Evolutionary conservation across 129 eudicot species (phyloP).

Genomic region (Ambrosia artemisiifolia): DNA sequence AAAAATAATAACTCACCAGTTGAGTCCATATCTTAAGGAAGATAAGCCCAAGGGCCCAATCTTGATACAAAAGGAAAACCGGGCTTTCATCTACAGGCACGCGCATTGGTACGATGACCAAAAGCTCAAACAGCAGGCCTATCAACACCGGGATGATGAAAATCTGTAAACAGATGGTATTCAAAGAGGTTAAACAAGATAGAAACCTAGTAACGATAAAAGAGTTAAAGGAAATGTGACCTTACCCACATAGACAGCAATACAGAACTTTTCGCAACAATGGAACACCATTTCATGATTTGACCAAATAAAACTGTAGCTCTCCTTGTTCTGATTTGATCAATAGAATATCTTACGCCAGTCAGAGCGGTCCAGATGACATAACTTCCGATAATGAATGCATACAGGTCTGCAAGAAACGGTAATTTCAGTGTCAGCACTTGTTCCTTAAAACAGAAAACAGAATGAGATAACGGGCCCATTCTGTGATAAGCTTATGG

Average conservation of each 20-base stretch:
- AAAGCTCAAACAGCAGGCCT: slow-evolving; percentile 85
- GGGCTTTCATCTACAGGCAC: slow-evolving; percentile 95
- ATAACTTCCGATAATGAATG: slow-evolving; percentile 84
- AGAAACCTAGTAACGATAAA: slow-evolving; percentile 3
- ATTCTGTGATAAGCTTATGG: not conserved
- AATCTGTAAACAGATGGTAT: slow-evolving; percentile 42
- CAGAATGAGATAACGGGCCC: not conserved
- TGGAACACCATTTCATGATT: slow-evolving; percentile 81
- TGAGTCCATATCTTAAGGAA: slow-evolving; percentile 96
- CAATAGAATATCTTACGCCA: slow-evolving; percentile 66
- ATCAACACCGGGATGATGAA: slow-evolving; percentile 80
- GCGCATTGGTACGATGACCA: slow-evolving; percentile 91
- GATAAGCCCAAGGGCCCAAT: slow-evolving; percentile 91
- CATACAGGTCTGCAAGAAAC: slow-evolving; percentile 55
- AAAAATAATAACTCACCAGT: slow-evolving; percentile 55
- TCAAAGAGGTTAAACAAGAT: not conserved
- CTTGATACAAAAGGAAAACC: slow-evolving; percentile 85
- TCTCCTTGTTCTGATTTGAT: slow-evolving; percentile 59
- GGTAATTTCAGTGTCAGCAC: not conserved
- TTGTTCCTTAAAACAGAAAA: not conserved
- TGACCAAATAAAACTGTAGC: slow-evolving; percentile 61
- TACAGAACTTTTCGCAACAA: slow-evolving; percentile 68
- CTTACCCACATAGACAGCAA: slow-evolving; percentile 82
- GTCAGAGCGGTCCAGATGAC: slow-evolving; percentile 77
- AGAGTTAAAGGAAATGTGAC: not conserved